A percentile compares a stretch with the other conserved stretches of the same genome.
Evolutionary conservation across 2,329 filamentous ascomycete genomes (phyloP).

Genomic region (Mycosphaerella sp.): DNA sequence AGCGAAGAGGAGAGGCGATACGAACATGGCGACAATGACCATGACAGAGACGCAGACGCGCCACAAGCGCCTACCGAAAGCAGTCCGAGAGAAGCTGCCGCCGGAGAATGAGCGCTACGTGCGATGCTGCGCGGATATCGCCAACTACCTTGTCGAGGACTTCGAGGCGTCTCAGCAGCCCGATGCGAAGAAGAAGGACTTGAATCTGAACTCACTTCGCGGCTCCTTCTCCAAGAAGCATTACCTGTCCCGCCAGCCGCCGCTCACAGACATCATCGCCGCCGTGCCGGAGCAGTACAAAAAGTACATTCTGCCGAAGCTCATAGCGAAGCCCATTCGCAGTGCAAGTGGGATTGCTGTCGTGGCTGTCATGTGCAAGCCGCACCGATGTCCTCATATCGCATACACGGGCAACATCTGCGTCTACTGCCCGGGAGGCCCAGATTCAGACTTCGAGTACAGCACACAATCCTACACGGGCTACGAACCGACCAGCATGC

Average conservation of each 20-base stretch:
- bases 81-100: conserved; percentile 56
- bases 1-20: too few species aligned
- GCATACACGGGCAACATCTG: conserved; percentile 98
- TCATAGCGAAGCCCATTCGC: conserved; percentile 93
- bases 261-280: conserved; percentile 92
- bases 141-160: conserved; percentile 87
- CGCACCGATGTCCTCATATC: conserved; percentile 94
- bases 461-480: conserved; percentile 98
- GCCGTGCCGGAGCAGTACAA: conserved; percentile 99
- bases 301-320: conserved; percentile 94
- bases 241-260: conserved; percentile 77
- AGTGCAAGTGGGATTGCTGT: conserved; percentile 97
- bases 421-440: conserved; percentile 95
- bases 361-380: conserved; percentile 99
- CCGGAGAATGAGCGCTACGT: conserved; percentile 94
- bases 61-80: conserved; percentile 49
- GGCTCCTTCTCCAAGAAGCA: conserved; percentile 90
- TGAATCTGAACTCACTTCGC: conserved; percentile 86
- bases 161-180: conserved; percentile 74
- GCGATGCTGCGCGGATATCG: conserved; percentile 91
- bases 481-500: conserved; percentile 98
- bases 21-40: conserved; percentile 57
- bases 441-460: conserved; percentile 98
- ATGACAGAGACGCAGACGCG: conserved; percentile 49
- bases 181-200: conserved; percentile 68